Evolutionary conservation across 2,329 filamentous ascomycete genomes (phyloP), one percentile per base, ranked within the genome.

Genomic region (Cladophialophora bantiana): DNA sequence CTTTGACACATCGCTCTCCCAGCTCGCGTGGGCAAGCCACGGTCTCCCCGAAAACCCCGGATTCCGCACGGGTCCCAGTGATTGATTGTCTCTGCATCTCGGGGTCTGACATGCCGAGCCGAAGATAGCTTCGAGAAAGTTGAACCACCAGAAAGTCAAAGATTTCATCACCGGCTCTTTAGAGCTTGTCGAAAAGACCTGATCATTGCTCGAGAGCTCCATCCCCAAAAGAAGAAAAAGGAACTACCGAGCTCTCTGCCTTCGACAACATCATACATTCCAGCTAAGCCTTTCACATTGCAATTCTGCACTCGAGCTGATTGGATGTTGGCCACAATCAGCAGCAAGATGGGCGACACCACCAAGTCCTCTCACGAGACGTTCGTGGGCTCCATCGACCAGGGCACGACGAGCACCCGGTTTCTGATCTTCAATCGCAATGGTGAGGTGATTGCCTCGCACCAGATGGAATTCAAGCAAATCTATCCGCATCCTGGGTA

Each of bases 361-460:
- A 57, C 56, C n/a, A 57, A 62, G 13, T 40, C 31, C 48, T 55
- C 65, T 48, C 68, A 81, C 35, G 80, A 89, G 62, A 86, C 86
- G 80, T 96, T 92, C 74, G 89, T 96, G 68, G 93, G 92, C 67
- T 92, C 91, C 73, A 94, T 97, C 76, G 93, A 97, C 76, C 92
- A 96, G 75, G 93, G 93, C 65, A 97, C 93, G 9, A 96, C 93
- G 34, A 94, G 91, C 66, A 91, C 93, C 40, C 87, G 93, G 45
- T 96, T 97, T 79, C 86, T 97, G 72, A 94, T 97, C 75, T 97
- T 97, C 81, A 89, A 96, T 78, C 87, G 87, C 70, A 81, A 86
- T 50, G 92, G 93, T 63, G 88, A 90, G 66, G 90, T 91, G 3
- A 85, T 95, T 54, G 92, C 90, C 45, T 89, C 88, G 73, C 92